A percentile compares a stretch with the other conserved stretches of the same genome.
Conservation (phyloP, 495 filamentous ascomycete species). For the Penicillium paxilli region DNA sequence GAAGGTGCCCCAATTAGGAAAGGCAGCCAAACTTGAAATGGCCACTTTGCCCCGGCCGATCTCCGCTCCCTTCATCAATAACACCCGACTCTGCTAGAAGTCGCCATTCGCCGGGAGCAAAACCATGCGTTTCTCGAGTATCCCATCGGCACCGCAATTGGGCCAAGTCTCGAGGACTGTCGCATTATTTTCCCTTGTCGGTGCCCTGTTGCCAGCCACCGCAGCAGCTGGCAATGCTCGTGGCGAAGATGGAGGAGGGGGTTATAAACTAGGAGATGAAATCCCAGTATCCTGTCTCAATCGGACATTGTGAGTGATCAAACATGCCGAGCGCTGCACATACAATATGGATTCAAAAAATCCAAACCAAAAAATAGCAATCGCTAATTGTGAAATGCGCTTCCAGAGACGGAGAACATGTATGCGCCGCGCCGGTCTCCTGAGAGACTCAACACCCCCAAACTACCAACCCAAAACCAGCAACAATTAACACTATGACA, state of each 20-base stretch:
- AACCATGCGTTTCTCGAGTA: constrained; percentile 4
- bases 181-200: constrained; percentile 16
- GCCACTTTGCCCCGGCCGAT: background rate
- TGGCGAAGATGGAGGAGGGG: constrained; percentile 49
- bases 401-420: constrained; percentile 57
- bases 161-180: constrained; percentile 3
- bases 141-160: constrained; percentile 12
- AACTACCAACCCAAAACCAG: background rate
- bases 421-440: constrained; percentile 33
- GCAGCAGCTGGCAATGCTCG: constrained; percentile 30
- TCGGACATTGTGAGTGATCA: constrained; percentile 60
- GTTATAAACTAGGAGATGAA: constrained; percentile 47
- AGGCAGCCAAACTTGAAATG: no score
- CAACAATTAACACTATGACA: constrained; percentile 40
- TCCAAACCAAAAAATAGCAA: background rate
- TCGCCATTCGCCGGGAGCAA: no score
- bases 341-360: no score
- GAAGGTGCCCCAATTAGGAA: no score
- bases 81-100: constrained; percentile 18
- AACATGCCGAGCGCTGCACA: no score
- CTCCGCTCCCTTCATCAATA: background rate
- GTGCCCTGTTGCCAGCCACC: constrained; percentile 23
- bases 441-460: background rate
- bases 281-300: constrained; percentile 70
- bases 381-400: constrained; percentile 17